Percentiles rank a stretch among this genome's conserved stretches.
phyloP scores from a whole-genome alignment of 257 asterid genomes.

The Striga asiatica region DNA sequence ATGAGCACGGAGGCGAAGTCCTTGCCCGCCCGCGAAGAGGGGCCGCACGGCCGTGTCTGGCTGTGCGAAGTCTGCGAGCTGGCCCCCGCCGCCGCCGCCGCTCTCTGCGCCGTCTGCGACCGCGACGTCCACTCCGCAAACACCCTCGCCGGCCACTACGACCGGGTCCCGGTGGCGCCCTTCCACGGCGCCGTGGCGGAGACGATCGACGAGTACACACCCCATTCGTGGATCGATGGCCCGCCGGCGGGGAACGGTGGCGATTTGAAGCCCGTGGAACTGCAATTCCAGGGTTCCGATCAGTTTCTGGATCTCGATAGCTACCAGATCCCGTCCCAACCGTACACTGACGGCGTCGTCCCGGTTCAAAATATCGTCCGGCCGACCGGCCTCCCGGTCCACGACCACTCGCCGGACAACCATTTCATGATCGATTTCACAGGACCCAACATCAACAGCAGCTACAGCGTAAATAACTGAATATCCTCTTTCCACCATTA shows the following conservation, averaged over 20 bases:
- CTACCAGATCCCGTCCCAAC: too few species aligned
- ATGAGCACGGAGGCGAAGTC: too few species aligned
- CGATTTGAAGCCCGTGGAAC: constrained; percentile 13
- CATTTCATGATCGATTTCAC: too few species aligned
- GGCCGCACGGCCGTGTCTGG: too few species aligned
- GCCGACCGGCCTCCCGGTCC: too few species aligned
- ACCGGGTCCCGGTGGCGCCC: constrained; percentile 34
- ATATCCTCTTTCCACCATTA: neutral
- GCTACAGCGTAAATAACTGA: too few species aligned
- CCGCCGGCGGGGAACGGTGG: constrained; percentile 40
- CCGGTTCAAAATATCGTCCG: constrained; percentile 2
- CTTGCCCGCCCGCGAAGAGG: too few species aligned
- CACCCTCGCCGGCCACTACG: constrained; percentile 50
- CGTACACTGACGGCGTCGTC: too few species aligned
- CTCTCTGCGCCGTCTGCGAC: constrained; percentile 65
- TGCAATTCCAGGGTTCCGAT: constrained; percentile 39
- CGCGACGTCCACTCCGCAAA: constrained; percentile 50
- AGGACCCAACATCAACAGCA: too few species aligned
- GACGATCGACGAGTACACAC: constrained; percentile 22
- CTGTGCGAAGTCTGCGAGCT: constrained; percentile 67
- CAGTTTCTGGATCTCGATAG: constrained; percentile 48
- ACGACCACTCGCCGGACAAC: too few species aligned
- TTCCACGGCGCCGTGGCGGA: constrained; percentile 24
- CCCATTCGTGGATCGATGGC: too few species aligned
- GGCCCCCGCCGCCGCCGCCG: constrained; percentile 49